Conservation (phyloP, 2,329 filamentous ascomycete genomes). For the Rosellinia necatrix region DNA sequence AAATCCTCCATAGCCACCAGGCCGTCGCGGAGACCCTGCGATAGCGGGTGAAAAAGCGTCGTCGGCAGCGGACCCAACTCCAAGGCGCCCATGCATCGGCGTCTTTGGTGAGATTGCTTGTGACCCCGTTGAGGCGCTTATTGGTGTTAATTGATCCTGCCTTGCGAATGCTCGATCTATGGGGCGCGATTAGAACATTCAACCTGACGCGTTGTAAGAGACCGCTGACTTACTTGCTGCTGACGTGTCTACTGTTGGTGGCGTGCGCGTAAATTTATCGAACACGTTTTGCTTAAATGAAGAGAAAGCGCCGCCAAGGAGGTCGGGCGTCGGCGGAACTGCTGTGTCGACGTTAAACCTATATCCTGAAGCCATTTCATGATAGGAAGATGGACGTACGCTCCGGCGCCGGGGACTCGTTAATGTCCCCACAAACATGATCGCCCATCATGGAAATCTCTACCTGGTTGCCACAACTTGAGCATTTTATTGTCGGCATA, state of each 20-base stretch:
- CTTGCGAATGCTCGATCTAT: constrained; percentile 60
- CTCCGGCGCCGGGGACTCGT: constrained; percentile 48
- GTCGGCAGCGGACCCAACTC: constrained; percentile 47
- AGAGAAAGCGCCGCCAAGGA: constrained; percentile 45
- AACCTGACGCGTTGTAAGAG: neutral
- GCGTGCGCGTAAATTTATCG: constrained; percentile 50
- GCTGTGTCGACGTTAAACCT: constrained; percentile 32
- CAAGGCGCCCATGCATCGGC: constrained; percentile 53
- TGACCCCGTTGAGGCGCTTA: constrained; percentile 64
- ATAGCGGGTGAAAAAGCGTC: constrained; percentile 54
- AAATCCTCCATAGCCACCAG: constrained; percentile 57
- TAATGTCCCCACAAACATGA: constrained; percentile 67
- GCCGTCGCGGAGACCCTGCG: constrained; percentile 49
- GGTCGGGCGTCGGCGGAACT: constrained; percentile 35
- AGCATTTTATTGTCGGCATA: constrained; percentile 86
- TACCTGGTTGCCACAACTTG: constrained; percentile 75
- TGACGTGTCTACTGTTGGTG: constrained; percentile 59
- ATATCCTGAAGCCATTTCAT: neutral
- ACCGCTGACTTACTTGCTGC: constrained; percentile 58
- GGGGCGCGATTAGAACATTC: constrained; percentile 39
- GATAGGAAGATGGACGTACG: constrained; percentile 39
- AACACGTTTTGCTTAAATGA: constrained; percentile 44
- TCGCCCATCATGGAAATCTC: constrained; percentile 87
- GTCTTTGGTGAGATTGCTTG: constrained; percentile 67
- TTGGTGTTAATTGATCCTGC: constrained; percentile 65